Evolutionary conservation across 2,329 filamentous ascomycete genomes (phyloP).

Genomic region (Aspergillus sp.): DNA sequence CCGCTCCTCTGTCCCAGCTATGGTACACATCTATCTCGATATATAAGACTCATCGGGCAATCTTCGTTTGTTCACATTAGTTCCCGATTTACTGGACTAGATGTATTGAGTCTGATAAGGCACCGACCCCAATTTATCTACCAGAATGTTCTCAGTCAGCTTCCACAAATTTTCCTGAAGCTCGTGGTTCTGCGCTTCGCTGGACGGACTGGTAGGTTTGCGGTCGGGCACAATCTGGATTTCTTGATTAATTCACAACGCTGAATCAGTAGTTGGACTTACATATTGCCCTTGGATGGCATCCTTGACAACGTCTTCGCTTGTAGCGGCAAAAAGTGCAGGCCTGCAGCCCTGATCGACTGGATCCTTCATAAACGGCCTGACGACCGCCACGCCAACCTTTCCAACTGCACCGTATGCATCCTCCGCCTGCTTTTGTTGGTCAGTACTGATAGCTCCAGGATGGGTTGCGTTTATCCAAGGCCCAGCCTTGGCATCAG

Average conservation of each 20-base stretch:
- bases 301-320: neutral
- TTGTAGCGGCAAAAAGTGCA: neutral
- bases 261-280: neutral
- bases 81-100: neutral
- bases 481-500: neutral
- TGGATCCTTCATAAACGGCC: slow-evolving; percentile 4
- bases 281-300: slow-evolving; percentile 4
- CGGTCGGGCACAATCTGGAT: slow-evolving; percentile 3
- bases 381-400: neutral
- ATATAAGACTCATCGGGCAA: neutral
- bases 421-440: slow-evolving; percentile 6
- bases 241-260: neutral
- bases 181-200: neutral
- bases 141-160: slow-evolving; percentile 1
- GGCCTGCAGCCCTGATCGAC: neutral
- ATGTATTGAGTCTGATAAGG: slow-evolving; percentile 3
- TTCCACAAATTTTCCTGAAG: slow-evolving; percentile 6
- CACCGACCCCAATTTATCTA: slow-evolving; percentile 1
- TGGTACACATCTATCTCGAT: neutral
- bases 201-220: neutral
- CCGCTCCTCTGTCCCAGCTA: too few species aligned
- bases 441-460: neutral
- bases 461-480: slow-evolving; percentile 5
- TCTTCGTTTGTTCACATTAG: neutral
- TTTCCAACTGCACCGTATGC: neutral